Evolutionary conservation across 1,284 basidiomycete species (phyloP), one percentile per base, ranked within the genome.

Genomic region (Takashimella koratensis): DNA sequence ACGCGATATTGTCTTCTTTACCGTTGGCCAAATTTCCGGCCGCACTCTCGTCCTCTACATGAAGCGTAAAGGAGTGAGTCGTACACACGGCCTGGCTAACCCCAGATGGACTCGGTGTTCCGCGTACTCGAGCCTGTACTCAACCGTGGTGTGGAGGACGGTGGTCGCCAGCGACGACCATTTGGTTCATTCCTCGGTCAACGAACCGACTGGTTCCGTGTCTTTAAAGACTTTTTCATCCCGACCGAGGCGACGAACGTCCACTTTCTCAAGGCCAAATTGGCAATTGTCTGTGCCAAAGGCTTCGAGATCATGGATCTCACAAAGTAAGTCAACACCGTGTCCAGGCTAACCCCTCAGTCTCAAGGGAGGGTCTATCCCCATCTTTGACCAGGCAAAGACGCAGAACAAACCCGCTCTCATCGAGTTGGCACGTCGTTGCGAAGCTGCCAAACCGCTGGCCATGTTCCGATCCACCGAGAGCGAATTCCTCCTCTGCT

Each of bases 281-380:
- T 98, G 55, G 91, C 90, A 4, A 88, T 98, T 53, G 82, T 95
- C 26, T 94, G 92, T 63, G 83, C 87, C 2, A 92, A 89, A 67
- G 92, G 90, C n/a, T 95, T 97, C 66, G 90, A 95, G 77, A 95
- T 97, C 65, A 96, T 97, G 89, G 89, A 96, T 71, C 79, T 98
- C 27, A 83, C 84, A 2, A 86, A 90, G 90, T 91, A 72, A 41
- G 87, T 80, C 16, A 10, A 13, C 11, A 11, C 4, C 21, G 24
- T 43, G 25, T 42, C 5, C 39, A 27, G 12, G 3, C 25, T 47
- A 54, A 47, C 42, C 48, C 21, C 49, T 20, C 59, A 91, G 87
- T 65, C 85, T 90, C 73, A 87, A 89, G 76, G 91, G 89, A 66
- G 89, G 91, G 2, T 89, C 88, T 1, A 92, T 96, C 26, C 79